These are phyloP conservation scores for Cystofilobasidium macerans DNA, from an alignment of 768 basidiomycete genomes.

Conservation along the genomic window DNA sequence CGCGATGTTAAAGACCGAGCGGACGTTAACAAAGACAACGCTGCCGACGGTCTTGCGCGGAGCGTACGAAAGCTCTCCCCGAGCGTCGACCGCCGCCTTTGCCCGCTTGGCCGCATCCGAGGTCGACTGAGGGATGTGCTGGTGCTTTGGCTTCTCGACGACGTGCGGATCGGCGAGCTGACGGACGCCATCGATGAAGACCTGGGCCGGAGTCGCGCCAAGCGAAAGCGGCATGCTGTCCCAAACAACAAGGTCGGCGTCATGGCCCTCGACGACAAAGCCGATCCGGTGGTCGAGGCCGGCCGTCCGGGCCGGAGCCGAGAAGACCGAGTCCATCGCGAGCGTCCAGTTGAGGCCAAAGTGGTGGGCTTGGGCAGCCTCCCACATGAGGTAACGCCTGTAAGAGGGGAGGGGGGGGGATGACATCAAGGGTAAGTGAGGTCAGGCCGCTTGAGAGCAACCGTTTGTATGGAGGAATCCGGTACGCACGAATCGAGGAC, in stretches of 20 bases:
- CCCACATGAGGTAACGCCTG: constrained; percentile 59
- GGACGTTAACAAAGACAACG: constrained; percentile 61
- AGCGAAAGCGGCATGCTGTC: constrained; percentile 57
- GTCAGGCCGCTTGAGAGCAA: too few relatives aligned
- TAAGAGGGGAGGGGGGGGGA: not conserved
- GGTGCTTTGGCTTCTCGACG: constrained; percentile 51
- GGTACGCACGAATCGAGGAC: constrained; percentile 47
- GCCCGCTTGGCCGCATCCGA: constrained; percentile 53
- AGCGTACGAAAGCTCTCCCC: not conserved
- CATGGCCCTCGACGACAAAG: constrained; percentile 56
- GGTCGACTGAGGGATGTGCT: constrained; percentile 52
- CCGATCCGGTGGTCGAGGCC: constrained; percentile 73
- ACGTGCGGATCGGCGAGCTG: constrained; percentile 44
- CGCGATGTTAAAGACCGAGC: constrained; percentile 57
- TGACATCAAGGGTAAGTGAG: not conserved
- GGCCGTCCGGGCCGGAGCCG: constrained; percentile 57
- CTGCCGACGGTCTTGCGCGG: constrained; percentile 22
- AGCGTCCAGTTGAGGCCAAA: constrained; percentile 56
- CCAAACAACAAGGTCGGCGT: constrained; percentile 58
- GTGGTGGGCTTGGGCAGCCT: constrained; percentile 65
- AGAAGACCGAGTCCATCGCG: constrained; percentile 50
- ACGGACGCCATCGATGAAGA: constrained; percentile 72
- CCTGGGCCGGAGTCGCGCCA: constrained; percentile 68
- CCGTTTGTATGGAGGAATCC: too few relatives aligned
- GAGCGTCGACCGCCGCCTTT: constrained; percentile 47